Evolutionary conservation across 257 asterid genomes (phyloP).

Genomic region (Paraleonurus japonicus): DNA sequence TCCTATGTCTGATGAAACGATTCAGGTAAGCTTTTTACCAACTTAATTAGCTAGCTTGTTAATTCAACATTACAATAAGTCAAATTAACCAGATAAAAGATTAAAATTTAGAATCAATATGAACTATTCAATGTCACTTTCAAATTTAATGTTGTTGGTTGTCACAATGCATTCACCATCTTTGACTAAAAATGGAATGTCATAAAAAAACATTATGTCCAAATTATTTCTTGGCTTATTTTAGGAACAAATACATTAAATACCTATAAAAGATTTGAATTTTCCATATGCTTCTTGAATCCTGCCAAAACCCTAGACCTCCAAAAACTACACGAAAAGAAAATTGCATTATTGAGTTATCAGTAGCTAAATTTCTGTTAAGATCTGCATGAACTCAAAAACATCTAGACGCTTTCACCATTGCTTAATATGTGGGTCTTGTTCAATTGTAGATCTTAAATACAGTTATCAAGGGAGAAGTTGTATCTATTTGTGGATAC

Average conservation of each 20-base stretch:
- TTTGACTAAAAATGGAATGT: background rate
- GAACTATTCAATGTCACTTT: background rate
- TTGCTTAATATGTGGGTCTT: background rate
- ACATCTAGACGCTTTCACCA: too few species aligned
- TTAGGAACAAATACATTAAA: background rate
- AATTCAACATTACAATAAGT: background rate
- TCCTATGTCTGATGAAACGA: constrained; percentile 36
- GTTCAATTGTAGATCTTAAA: background rate
- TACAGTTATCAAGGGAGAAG: background rate
- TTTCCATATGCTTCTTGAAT: background rate
- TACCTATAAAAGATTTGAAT: background rate
- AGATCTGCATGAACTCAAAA: background rate
- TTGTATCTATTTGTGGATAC: background rate
- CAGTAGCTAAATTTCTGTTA: background rate
- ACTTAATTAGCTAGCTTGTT: background rate
- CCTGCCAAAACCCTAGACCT: background rate
- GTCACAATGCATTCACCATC: background rate
- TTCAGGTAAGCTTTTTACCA: constrained; percentile 38
- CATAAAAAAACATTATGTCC: background rate
- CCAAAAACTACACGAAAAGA: background rate
- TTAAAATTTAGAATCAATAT: background rate
- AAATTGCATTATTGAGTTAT: background rate
- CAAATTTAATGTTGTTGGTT: background rate
- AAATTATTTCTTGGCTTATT: too few species aligned
- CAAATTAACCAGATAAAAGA: background rate